These are phyloP conservation scores for Neonectria sp. DNA, from an alignment of 2,329 filamentous ascomycete species.

Conservation along the genomic window DNA sequence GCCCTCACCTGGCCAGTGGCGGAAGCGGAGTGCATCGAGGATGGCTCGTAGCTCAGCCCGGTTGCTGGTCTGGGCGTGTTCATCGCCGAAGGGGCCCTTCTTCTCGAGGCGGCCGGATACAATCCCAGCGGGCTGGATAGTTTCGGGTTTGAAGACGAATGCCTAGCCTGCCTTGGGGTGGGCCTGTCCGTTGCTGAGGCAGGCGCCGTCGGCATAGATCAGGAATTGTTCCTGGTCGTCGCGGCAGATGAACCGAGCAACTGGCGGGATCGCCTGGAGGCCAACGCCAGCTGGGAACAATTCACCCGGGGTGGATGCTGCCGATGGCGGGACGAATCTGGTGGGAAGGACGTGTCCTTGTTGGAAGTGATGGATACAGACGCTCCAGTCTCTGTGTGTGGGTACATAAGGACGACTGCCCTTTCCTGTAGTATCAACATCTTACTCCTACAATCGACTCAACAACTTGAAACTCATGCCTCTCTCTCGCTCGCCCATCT, in stretches of 20 bases:
- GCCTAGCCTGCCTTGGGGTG: conserved; percentile 59
- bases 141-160: conserved; percentile 47
- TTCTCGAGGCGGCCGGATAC: conserved; percentile 57
- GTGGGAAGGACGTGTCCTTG: conserved; percentile 31
- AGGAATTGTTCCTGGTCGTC: conserved; percentile 47
- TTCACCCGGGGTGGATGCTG: conserved; percentile 10
- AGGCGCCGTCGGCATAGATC: conserved; percentile 62
- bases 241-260: conserved; percentile 22
- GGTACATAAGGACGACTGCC: too few relatives aligned
- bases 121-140: neutral
- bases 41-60: conserved; percentile 38
- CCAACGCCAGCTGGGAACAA: conserved; percentile 21
- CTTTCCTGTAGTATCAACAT: too few relatives aligned
- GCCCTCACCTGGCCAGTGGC: conserved; percentile 47
- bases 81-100: conserved; percentile 58
- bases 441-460: too few relatives aligned
- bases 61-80: conserved; percentile 61
- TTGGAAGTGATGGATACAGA: too few relatives aligned
- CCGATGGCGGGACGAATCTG: conserved; percentile 30
- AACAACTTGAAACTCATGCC: too few relatives aligned
- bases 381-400: too few relatives aligned
- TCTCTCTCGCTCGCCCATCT: too few relatives aligned
- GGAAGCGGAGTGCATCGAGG: conserved; percentile 28
- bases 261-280: neutral
- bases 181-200: conserved; percentile 57